phyloP scores from a whole-genome alignment of 331 rosid genomes.

The Malus hybrid region DNA sequence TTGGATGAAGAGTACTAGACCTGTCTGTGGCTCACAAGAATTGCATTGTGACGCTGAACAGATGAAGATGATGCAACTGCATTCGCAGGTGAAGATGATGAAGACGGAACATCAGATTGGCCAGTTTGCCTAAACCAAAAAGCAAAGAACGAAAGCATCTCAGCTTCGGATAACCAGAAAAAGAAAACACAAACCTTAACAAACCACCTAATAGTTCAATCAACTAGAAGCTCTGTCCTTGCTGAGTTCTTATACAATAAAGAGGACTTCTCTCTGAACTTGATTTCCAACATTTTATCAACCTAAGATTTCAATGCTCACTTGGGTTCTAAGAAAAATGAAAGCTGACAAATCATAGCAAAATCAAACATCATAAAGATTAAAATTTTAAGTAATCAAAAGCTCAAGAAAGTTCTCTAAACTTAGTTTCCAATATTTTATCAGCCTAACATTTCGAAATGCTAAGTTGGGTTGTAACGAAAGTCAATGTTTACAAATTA shows the following conservation, averaged over 20 bases:
- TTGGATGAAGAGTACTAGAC: constrained; percentile 14
- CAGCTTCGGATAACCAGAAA: not conserved
- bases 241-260: not conserved
- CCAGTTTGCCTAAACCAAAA: constrained; percentile 39
- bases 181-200: not conserved
- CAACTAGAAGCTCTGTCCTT: not conserved
- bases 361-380: not conserved
- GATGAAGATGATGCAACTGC: constrained; percentile 31
- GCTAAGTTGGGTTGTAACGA: not conserved
- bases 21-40: constrained; percentile 94
- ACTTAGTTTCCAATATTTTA: not conserved
- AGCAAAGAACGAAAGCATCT: not conserved
- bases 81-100: constrained; percentile 30
- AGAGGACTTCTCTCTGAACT: not conserved
- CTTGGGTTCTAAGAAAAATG: not conserved
- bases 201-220: not conserved
- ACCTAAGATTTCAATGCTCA: not conserved
- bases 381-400: not conserved
- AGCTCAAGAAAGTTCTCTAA: not conserved
- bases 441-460: not conserved
- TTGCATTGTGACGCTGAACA: constrained; percentile 63
- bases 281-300: not conserved
- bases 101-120: constrained; percentile 35
- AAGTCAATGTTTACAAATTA: not conserved
- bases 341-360: not conserved